These are phyloP conservation scores for Fragilaria radians DNA, from an alignment of 108 stramenopile species.

Conservation along the genomic window DNA sequence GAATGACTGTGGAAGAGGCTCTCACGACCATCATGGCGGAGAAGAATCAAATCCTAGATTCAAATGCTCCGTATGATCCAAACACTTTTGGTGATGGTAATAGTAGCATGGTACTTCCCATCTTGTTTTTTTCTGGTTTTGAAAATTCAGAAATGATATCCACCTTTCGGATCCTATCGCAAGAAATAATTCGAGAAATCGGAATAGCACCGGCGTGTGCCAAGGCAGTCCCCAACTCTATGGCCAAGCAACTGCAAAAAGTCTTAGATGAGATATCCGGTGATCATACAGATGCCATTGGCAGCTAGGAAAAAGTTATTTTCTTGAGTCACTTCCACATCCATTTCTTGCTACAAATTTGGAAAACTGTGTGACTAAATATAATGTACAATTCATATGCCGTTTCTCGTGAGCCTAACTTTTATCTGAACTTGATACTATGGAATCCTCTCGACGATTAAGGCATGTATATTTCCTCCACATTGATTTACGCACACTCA, in stretches of 20 bases:
- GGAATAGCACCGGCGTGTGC: constrained; percentile 58
- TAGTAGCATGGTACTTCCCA: constrained; percentile 15
- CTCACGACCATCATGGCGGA: constrained; percentile 20
- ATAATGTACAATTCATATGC: too few relatives aligned
- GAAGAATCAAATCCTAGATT: not conserved
- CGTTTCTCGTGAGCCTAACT: too few relatives aligned
- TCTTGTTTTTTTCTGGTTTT: constrained; percentile 65
- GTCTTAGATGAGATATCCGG: constrained; percentile 60
- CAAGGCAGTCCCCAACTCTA: constrained; percentile 57
- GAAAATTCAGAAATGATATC: constrained; percentile 67
- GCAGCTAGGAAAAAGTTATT: not conserved
- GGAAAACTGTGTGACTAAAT: too few relatives aligned
- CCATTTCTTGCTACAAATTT: too few relatives aligned
- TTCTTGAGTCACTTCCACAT: too few relatives aligned
- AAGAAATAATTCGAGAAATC: constrained; percentile 60
- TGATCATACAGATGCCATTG: constrained; percentile 58
- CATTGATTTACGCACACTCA: too few relatives aligned
- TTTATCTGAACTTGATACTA: too few relatives aligned
- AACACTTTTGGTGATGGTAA: not conserved
- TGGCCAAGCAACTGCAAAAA: constrained; percentile 51
- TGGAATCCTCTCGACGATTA: too few relatives aligned
- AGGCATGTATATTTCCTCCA: too few relatives aligned
- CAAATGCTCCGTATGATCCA: not conserved
- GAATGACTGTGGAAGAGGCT: constrained; percentile 35
- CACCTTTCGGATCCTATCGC: constrained; percentile 47